These are phyloP conservation scores for Puccinia novopanici DNA, from an alignment of 1,284 basidiomycete species.

Conservation along the genomic window DNA sequence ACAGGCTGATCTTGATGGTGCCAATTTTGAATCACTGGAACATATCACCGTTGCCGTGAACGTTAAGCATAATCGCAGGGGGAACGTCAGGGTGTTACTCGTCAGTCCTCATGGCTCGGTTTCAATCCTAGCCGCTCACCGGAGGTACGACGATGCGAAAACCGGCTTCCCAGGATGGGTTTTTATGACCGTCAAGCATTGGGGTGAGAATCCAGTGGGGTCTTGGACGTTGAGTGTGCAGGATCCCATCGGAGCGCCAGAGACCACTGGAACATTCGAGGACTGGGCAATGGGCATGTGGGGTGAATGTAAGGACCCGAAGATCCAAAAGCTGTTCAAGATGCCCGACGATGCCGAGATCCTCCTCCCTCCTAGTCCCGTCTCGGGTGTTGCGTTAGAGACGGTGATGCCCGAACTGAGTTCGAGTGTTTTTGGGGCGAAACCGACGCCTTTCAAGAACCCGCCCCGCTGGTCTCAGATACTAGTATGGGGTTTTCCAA, in stretches of 20 bases:
- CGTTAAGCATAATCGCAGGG: conserved; percentile 81
- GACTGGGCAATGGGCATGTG: conserved; percentile 92
- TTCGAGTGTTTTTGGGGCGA: conserved; percentile 28
- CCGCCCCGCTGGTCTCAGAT: conserved; percentile 48
- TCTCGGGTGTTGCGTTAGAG: conserved; percentile 57
- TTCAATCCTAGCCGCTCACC: conserved; percentile 76
- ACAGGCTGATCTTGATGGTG: conserved; percentile 68
- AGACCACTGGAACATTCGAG: conserved; percentile 74
- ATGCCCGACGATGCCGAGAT: conserved; percentile 61
- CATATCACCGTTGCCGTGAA: conserved; percentile 91
- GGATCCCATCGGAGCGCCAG: conserved; percentile 60
- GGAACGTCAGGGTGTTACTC: conserved; percentile 90
- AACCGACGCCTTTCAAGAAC: conserved; percentile 19
- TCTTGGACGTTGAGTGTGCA: conserved; percentile 83
- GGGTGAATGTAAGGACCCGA: conserved; percentile 80
- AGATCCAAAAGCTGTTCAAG: conserved; percentile 68
- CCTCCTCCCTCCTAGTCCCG: conserved; percentile 58
- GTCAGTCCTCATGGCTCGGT: conserved; percentile 80
- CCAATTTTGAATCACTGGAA: conserved; percentile 85
- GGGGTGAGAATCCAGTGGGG: conserved; percentile 90
- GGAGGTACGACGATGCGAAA: conserved; percentile 70
- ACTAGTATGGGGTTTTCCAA: conserved; percentile 58
- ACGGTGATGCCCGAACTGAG: conserved; percentile 59
- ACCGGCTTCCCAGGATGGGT: conserved; percentile 88
- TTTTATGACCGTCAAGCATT: conserved; percentile 98